These are phyloP conservation scores for Kurtzmaniella cleridarum DNA, from an alignment of 805 yeast species.

Conservation along the genomic window DNA sequence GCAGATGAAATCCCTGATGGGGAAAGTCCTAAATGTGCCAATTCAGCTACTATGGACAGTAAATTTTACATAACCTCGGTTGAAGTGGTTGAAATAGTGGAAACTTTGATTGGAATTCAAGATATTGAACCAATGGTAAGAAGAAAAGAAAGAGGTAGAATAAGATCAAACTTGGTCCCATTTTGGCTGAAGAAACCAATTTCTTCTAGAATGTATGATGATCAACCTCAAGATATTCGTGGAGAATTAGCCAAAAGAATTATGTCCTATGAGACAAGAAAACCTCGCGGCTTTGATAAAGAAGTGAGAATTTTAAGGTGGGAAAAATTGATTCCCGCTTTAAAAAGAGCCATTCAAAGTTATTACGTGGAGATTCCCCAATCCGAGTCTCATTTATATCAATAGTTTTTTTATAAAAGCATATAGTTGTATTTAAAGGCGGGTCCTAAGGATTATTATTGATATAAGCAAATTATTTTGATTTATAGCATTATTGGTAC, in stretches of 20 bases:
- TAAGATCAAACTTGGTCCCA: constrained; percentile 60
- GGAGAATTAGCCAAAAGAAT: constrained; percentile 58
- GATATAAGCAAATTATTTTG: too few species aligned
- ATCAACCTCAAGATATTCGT: constrained; percentile 26
- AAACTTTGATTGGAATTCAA: constrained; percentile 50
- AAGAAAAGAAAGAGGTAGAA: constrained; percentile 61
- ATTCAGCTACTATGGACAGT: constrained; percentile 6
- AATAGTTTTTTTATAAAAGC: too few species aligned
- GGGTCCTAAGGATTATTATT: too few species aligned
- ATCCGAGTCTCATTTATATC: constrained; percentile 9
- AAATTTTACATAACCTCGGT: constrained; percentile 57
- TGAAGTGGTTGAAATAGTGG: constrained; percentile 62
- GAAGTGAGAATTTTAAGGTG: constrained; percentile 59
- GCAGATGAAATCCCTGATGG: background rate
- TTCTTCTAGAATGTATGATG: constrained; percentile 37
- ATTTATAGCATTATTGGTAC: too few species aligned
- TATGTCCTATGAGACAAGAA: constrained; percentile 56
- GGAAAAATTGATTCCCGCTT: constrained; percentile 55
- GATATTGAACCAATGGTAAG: constrained; percentile 43
- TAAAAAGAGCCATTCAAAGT: constrained; percentile 59
- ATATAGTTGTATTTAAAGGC: too few species aligned
- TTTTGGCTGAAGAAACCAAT: constrained; percentile 62
- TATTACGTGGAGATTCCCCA: constrained; percentile 56
- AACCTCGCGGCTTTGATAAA: constrained; percentile 66
- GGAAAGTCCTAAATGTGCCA: background rate